Evolutionary conservation across 2,329 filamentous ascomycete species (phyloP), one percentile per base, ranked within the genome.

Genomic region (Trichoderma hamatum): DNA sequence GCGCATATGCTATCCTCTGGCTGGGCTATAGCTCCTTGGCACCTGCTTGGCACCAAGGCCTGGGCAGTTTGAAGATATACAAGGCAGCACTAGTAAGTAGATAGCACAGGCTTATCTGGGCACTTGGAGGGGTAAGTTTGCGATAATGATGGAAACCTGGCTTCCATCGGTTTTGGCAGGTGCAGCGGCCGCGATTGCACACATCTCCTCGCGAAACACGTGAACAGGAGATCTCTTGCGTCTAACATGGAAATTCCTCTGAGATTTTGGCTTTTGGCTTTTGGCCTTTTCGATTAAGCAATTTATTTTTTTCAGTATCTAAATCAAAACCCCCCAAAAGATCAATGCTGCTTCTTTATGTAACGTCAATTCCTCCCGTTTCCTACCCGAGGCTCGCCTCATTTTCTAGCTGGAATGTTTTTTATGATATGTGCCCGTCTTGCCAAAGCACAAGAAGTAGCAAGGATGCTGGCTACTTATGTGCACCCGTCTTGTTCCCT

Each of bases 311-410:
- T 54, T 11, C 26, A 64, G 16, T 43, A 39, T 51, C 61, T 54
- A 55, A 55, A 32, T 55, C 51, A 55, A 55, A 32, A 3, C 6
- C 51, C 51, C 51, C 36, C 34, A 24, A 39, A 36, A 62, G 34
- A 64, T 64, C 61, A 64, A 54, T 54, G 49, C 61, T 64, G 61
- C 58, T 61, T 55, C 51, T 30, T 49, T 61, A 21, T 30, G 34
- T 64, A 54, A 64, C 61, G 54, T 64, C 61, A 55, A 56, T 11
- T 24, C 52, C 13, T 24, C 52, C 39, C 36, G 26, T 66, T 58
- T 55, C 39, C 28, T 34, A 19, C 66, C 46, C 52, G 36, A 58
- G 59, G 30, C 59, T 54, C 61, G 52, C 59, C 67, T 56, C 59
- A 55, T 49, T 55, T 51, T 63, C 60, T 63, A 54, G 30, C 51